phyloP scores from a whole-genome alignment of 768 basidiomycete species.

The Inosperma sp. region DNA sequence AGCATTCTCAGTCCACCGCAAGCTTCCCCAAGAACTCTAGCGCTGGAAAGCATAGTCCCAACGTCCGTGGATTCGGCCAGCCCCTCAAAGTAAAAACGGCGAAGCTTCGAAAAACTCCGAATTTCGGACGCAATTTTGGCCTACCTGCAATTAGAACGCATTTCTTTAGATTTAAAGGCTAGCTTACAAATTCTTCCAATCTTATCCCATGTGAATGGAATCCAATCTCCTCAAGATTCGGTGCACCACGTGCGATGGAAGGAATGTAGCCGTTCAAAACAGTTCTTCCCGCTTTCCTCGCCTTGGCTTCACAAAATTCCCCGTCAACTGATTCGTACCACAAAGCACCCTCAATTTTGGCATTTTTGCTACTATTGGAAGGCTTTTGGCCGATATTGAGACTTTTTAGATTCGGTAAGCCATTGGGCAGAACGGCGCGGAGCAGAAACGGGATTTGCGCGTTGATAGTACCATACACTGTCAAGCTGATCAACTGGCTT shows the following conservation, averaged over 20 bases:
- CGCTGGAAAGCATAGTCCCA: background rate
- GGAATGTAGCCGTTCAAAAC: too few species aligned
- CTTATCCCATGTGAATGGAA: background rate
- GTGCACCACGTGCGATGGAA: too few species aligned
- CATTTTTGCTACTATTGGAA: background rate
- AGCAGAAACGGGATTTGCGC: constrained; percentile 18
- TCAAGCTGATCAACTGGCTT: too few species aligned
- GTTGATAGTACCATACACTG: constrained; percentile 9
- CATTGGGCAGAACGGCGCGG: constrained; percentile 10
- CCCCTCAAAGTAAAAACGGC: too few species aligned
- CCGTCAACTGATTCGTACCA: constrained; percentile 16
- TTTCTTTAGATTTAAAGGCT: background rate
- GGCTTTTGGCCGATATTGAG: constrained; percentile 14
- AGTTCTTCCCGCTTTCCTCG: background rate
- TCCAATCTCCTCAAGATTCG: too few species aligned
- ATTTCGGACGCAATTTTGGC: too few species aligned
- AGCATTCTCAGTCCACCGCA: background rate
- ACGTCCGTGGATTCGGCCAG: too few species aligned
- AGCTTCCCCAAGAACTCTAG: background rate
- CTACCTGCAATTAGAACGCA: too few species aligned
- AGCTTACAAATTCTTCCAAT: too few species aligned
- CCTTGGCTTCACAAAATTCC: constrained; percentile 3
- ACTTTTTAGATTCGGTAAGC: constrained; percentile 11
- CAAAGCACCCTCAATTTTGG: constrained; percentile 8
- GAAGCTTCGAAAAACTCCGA: too few species aligned